Conservation (phyloP, 1,139 yeast species). For the Magnusiomyces ingens region DNA sequence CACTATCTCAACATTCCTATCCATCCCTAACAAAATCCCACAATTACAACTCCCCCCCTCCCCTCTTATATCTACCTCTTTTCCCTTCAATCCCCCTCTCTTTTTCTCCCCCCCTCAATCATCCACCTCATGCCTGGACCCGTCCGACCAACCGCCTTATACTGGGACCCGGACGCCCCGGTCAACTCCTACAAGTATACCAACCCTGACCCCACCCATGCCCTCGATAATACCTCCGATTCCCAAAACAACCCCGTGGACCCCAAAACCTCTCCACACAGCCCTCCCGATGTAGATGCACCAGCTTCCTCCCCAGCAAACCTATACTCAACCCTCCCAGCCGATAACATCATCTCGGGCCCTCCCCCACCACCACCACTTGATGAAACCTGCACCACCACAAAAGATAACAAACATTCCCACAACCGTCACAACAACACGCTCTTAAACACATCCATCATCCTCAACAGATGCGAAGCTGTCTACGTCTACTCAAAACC, state of each 20-base stretch:
- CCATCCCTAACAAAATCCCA: not conserved
- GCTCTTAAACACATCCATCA: not conserved
- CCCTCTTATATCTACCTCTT: too few relatives aligned
- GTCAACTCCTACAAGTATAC: conserved; percentile 6
- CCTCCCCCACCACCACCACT: too few relatives aligned
- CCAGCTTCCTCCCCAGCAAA: not conserved
- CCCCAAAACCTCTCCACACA: too few relatives aligned
- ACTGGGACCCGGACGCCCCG: conserved; percentile 12
- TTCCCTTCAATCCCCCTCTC: not conserved
- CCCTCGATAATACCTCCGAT: not conserved
- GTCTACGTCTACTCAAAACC: conserved; percentile 10
- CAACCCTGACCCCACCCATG: not conserved
- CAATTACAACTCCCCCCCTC: not conserved
- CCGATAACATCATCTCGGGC: too few relatives aligned
- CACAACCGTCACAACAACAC: too few relatives aligned
- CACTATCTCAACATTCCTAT: not conserved
- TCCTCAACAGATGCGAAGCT: conserved; percentile 5
- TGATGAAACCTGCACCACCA: too few relatives aligned
- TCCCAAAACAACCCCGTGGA: too few relatives aligned
- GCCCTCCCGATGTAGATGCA: not conserved
- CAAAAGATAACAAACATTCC: too few relatives aligned
- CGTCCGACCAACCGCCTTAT: conserved; percentile 10
- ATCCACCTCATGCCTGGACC: too few relatives aligned
- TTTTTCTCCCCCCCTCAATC: too few relatives aligned
- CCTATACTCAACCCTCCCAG: not conserved